Base-by-base conservation (phyloP, 208 protist genomes). In the Leishmania major region DNA sequence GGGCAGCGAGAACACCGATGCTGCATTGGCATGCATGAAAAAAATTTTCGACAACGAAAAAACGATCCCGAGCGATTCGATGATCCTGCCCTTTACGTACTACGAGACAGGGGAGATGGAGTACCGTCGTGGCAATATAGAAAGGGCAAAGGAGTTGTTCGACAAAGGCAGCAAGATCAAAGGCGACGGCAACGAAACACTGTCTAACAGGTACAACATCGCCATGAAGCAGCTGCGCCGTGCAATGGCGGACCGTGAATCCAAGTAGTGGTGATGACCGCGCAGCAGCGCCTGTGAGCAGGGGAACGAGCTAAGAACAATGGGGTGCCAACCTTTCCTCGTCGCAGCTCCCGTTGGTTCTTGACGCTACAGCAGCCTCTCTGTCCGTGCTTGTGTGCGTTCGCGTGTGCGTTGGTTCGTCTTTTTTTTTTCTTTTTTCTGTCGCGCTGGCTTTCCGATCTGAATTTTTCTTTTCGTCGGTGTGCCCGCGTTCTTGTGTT, bases 161-260 rank as follows among this genome's bases (percentile, higher is more conserved):
- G 89, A 91, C 3, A 93, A 94, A 77, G 95, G 95, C 69, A 88
- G 87, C 75, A 91, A 87, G 57, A 86, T 98, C 75, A 96, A 95
- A 60, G 95, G 95, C n/a, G 93, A 97, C 81, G 92, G 94, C 62
- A 97, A 96, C 77, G 95, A 98, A 62, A 98, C 95, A 19, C 82
- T 98, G 28, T 69, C 89, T 59, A 98, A 98, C 80, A 87, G 95
- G 67, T 98, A 96, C 88, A 91, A 80, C 79, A 96, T 96, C 78
- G 95, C 93, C 51, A 91, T 97, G 86, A 96, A 96, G 82, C 95
- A 97, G 80, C 88, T 98, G 74, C 94, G 94, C 81, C 90, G 89
- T 43, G 72, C 71, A 2, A 94, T 95, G 87, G 79, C 87, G 45
- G 40, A 60, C 40, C 66, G 49, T 67, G 19, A 49, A 3, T 0